Percentiles rank a stretch among this genome's conserved stretches.
Evolutionary conservation across 495 filamentous ascomycete genomes (phyloP).

Genomic region (Parathielavia appendiculata): DNA sequence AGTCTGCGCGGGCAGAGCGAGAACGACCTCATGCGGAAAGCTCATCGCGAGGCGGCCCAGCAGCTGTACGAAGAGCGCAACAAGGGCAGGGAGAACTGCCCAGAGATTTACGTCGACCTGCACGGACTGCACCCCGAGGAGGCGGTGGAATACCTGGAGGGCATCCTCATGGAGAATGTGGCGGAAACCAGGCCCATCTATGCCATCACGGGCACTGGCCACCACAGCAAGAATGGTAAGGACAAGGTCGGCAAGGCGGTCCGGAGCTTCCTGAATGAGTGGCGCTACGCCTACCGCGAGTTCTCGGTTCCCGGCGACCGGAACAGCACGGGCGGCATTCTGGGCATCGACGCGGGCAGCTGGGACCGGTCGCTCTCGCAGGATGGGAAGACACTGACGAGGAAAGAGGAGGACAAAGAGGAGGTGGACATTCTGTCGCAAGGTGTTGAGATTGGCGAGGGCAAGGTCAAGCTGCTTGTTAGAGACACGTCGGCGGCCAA

Average conservation of each 20-base stretch:
- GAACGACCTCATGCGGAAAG: conserved; percentile 95
- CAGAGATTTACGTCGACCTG: conserved; percentile 90
- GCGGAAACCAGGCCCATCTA: conserved; percentile 74
- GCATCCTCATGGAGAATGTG: conserved; percentile 74
- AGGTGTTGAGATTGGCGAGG: conserved; percentile 55
- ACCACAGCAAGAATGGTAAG: conserved; percentile 97
- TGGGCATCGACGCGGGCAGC: conserved; percentile 87
- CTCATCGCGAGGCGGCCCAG: conserved; percentile 88
- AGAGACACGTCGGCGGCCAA: conserved; percentile 36
- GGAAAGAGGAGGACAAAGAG: conserved; percentile 53
- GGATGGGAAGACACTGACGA: conserved; percentile 39
- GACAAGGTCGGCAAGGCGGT: conserved; percentile 97
- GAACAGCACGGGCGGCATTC: conserved; percentile 84
- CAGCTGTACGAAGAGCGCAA: conserved; percentile 94
- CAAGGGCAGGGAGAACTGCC: conserved; percentile 52
- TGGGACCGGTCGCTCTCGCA: conserved; percentile 67
- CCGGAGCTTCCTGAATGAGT: conserved; percentile 85
- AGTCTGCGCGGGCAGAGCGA: conserved; percentile 91
- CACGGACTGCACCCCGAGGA: conserved; percentile 97
- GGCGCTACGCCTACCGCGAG: conserved; percentile 92
- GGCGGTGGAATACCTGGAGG: conserved; percentile 89
- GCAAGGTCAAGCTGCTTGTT: conserved; percentile 55
- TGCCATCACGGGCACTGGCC: conserved; percentile 92
- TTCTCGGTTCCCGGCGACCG: conserved; percentile 92
- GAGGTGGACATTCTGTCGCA: conserved; percentile 56